Base-by-base conservation (phyloP, 768 basidiomycete genomes). In the Boletus tomentosulus region DNA sequence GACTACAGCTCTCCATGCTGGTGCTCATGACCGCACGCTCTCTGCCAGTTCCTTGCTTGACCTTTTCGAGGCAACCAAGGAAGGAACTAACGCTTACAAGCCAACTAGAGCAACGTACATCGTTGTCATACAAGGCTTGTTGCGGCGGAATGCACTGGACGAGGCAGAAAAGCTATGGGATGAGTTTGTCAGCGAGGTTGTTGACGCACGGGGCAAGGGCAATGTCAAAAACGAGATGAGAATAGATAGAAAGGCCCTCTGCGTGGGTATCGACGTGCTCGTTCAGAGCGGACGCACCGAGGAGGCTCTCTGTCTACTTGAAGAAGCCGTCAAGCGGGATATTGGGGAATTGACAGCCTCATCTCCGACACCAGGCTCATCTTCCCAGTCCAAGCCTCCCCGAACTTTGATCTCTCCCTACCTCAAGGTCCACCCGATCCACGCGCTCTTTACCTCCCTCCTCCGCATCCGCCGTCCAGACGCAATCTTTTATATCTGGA, bases 401-500 rank as follows among this genome's bases (percentile, higher is more conserved):
- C 53, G 25, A 38, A n/a, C 34, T 1, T 25, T 27, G 1, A 34
- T 33, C 3, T 59, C 59, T 1, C 28, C 57, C 19, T 66, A 53
- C 38, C 54, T 67, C 39, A 65, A 56, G 35, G 60, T 57, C 7
- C 63, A 67, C 43, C 65, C 60, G 1, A 65, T 76, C 43, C 80
- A 79, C 58, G 64, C 71, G 19, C 77, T 84, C 60, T 73, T 85
- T 65, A 64, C 67, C 11, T 58, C 78, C 0, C 73, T 91, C 39
- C 73, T 74, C 25, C 74, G 74, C 22, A 74, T 75, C 19, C 70
- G 75, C 30, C 79, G 87, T 3, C 85, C 86, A 0, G 86, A 88
- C 58, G 70, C 78, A 7, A 76, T 85, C 4, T 85, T 88, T 65
- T 70, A 71, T 41, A 61, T 91, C 1, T 92, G 87, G 86, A 82